Conservation (phyloP, 768 basidiomycete genomes). For the Leccinum uliginosum region DNA sequence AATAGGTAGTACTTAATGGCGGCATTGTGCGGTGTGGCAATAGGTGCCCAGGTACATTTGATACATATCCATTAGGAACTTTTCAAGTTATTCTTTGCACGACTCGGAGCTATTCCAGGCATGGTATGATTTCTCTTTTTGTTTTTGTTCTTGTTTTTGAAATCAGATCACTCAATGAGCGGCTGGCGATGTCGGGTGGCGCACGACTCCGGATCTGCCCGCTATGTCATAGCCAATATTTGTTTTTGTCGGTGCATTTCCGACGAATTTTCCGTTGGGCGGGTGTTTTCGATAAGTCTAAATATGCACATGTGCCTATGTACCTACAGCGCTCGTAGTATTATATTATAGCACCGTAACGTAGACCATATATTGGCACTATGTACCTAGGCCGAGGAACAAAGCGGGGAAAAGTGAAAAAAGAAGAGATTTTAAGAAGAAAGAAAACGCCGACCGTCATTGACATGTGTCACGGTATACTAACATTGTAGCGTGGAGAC, state of each 20-base stretch:
- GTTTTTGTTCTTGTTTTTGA: background rate
- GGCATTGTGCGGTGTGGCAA: no score
- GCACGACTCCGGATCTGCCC: background rate
- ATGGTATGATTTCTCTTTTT: background rate
- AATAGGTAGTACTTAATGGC: background rate
- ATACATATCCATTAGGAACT: background rate
- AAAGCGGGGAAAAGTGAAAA: background rate
- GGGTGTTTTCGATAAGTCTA: background rate
- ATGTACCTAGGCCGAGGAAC: background rate
- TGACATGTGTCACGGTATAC: background rate
- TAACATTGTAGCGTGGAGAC: background rate
- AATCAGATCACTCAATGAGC: background rate
- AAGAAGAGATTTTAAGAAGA: background rate
- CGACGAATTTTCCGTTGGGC: no score
- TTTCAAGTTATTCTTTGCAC: background rate
- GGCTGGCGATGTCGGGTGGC: background rate
- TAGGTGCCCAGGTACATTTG: background rate
- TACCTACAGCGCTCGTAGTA: background rate
- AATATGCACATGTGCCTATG: background rate
- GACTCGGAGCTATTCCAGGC: background rate
- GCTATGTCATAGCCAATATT: background rate
- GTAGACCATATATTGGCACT: background rate
- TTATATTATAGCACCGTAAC: background rate
- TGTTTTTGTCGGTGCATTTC: background rate
- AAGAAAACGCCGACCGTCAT: background rate